Conservation (phyloP, 2,329 filamentous ascomycete species). For the Xylogone sp. region DNA sequence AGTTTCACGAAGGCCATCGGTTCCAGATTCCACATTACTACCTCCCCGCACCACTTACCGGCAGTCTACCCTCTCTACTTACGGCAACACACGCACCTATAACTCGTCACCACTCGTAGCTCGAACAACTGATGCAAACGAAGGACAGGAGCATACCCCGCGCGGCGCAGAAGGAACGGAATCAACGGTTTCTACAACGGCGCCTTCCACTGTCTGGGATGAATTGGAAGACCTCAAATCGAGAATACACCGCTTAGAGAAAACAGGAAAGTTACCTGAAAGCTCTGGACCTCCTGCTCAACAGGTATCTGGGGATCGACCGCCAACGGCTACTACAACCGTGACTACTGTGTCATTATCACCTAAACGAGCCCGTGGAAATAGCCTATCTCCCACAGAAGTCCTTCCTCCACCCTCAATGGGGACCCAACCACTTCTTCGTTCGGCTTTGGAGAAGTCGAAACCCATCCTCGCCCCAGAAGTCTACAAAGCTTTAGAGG, state of each 20-base stretch:
- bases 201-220: conserved; percentile 94
- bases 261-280: conserved; percentile 81
- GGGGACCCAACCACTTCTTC: conserved; percentile 72
- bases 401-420: conserved; percentile 37
- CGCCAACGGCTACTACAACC: conserved; percentile 85
- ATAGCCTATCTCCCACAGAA: conserved; percentile 41
- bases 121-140: conserved; percentile 36
- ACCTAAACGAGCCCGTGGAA: conserved; percentile 66
- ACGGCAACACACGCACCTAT: conserved; percentile 26
- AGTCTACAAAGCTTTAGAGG: conserved; percentile 76
- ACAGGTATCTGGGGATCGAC: conserved; percentile 61
- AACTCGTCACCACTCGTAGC: conserved; percentile 59
- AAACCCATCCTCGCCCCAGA: conserved; percentile 66
- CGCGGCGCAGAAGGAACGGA: conserved; percentile 66
- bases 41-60: conserved; percentile 24
- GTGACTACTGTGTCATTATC: conserved; percentile 88
- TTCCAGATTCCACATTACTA: conserved; percentile 16
- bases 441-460: conserved; percentile 76
- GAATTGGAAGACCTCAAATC: conserved; percentile 95
- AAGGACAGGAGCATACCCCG: conserved; percentile 34
- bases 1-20: conserved; percentile 19
- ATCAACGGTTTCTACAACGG: conserved; percentile 82
- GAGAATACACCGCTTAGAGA: conserved; percentile 82
- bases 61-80: conserved; percentile 29
- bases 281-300: conserved; percentile 79